A percentile compares a stretch with the other conserved stretches of the same genome.
Conservation (phyloP, 2,329 filamentous ascomycete genomes). For the Aspergillus japonicus region DNA sequence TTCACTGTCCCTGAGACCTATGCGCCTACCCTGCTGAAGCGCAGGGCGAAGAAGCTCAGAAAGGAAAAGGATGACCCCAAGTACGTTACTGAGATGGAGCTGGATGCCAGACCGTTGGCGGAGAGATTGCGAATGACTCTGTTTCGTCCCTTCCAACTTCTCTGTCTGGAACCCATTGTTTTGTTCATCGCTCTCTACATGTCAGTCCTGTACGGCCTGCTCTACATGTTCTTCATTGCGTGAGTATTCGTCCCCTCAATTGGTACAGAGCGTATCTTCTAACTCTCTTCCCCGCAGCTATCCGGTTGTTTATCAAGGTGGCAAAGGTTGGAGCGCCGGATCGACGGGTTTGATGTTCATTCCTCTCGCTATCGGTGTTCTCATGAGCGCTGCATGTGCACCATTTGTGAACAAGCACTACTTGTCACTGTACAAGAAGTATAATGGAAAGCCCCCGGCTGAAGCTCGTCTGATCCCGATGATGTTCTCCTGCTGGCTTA, state of each 20-base stretch:
- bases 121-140: constrained; percentile 74
- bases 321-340: constrained; percentile 73
- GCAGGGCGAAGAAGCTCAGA: constrained; percentile 69
- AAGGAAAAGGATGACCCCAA: constrained; percentile 64
- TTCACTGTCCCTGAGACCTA: constrained; percentile 93
- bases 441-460: constrained; percentile 71
- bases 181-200: constrained; percentile 82
- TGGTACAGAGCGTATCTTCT: constrained; percentile 5
- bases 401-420: constrained; percentile 82
- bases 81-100: constrained; percentile 76
- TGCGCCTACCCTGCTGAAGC: constrained; percentile 71
- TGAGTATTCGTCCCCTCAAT: constrained; percentile 43
- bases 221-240: constrained; percentile 54
- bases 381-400: constrained; percentile 64
- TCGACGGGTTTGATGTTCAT: constrained; percentile 85
- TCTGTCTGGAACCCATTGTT: constrained; percentile 82
- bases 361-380: constrained; percentile 72
- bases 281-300: constrained; percentile 26
- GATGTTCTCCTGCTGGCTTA: constrained; percentile 74
- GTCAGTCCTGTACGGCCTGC: constrained; percentile 63
- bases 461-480: constrained; percentile 79
- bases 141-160: constrained; percentile 77
- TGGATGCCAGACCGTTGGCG: constrained; percentile 67
- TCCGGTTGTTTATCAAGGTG: constrained; percentile 69
- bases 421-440: constrained; percentile 59